phyloP scores from a whole-genome alignment of 2,329 filamentous ascomycete species.

The Penicillium sp. region DNA sequence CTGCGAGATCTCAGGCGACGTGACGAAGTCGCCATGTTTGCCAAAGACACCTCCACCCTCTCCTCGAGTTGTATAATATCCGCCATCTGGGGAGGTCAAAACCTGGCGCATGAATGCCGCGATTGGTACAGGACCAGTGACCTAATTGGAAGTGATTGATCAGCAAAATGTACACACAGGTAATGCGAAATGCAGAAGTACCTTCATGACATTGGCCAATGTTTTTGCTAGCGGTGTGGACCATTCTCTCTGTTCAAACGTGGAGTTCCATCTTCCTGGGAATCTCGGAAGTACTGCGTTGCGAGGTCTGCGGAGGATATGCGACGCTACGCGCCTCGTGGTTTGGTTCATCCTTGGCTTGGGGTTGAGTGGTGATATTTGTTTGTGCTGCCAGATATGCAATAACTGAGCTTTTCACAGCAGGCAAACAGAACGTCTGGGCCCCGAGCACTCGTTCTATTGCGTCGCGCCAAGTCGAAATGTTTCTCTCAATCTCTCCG shows the following conservation, averaged over 20 bases:
- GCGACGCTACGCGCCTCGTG: slow-evolving; percentile 24
- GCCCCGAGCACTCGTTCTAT: not conserved
- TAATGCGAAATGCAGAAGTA: slow-evolving; percentile 36
- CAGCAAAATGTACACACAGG: not conserved
- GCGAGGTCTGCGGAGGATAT: slow-evolving; percentile 18
- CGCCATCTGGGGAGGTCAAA: slow-evolving; percentile 77
- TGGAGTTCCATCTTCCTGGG: slow-evolving; percentile 27
- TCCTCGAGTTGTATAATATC: slow-evolving; percentile 78
- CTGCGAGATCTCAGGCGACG: slow-evolving; percentile 93
- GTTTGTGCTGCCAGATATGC: not conserved
- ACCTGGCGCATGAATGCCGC: slow-evolving; percentile 98
- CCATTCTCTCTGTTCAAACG: slow-evolving; percentile 55
- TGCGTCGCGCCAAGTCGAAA: not conserved
- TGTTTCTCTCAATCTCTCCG: slow-evolving; percentile 20
- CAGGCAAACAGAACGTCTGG: not conserved
- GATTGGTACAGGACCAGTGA: slow-evolving; percentile 82
- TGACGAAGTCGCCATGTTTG: slow-evolving; percentile 88
- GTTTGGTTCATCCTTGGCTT: slow-evolving; percentile 23
- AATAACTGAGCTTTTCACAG: accelerated
- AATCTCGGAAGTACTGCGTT: slow-evolving; percentile 11
- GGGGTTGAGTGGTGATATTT: not conserved
- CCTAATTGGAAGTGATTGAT: slow-evolving; percentile 42
- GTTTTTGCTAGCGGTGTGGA: slow-evolving; percentile 86
- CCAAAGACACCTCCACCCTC: slow-evolving; percentile 77
- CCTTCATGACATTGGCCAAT: slow-evolving; percentile 75